Base-by-base conservation (phyloP, 2,329 filamentous ascomycete genomes). In the Xylariaceae sp. region DNA sequence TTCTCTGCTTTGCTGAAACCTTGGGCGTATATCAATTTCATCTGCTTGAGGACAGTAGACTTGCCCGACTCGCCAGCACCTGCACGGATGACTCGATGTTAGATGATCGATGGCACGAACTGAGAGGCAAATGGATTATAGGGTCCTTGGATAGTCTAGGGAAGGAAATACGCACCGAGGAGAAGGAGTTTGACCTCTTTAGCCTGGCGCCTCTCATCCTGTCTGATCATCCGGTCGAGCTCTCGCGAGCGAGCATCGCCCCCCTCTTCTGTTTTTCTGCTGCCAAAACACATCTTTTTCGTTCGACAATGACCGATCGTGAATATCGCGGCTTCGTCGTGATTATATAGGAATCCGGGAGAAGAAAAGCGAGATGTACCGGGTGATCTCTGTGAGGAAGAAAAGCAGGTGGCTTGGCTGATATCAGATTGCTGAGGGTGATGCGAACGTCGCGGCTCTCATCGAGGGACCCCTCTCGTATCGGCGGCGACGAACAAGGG, bases 21-120 rank as follows among this genome's bases (percentile, higher is more conserved):
- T 74, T 92, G 87, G 11, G 91, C 87, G 74, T 97, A 94, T 69
- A 99, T 97, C 75, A 99, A 87, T 74, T 93, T 93, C 94, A 99
- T 97, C 80, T 97, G 93, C 79, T 97, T 97, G 66, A 97, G 84
- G 61, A 97, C 92, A 1, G 93, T 97, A 7, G 93, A 97, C 77
- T 97, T 97, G 66, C 93, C 90, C 60, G 89, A 94, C 77, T 97
- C 93, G 72, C 93, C 93, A 69, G 93, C 93, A 74, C 93, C 92
- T 97, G 68, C 64, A 64, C 44, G 59, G 57, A 65, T 62, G 56
- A 42, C 50, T 60, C 58, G 56, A 66, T 48, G 65, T 71, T 57
- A 70, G 68, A 67, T 53, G 55, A 62, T 51, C 53, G 49, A 58
- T 48, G 58, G 57, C 51, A 61, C 53, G 51, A 59, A 57, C 55